Base-by-base conservation (phyloP, 495 filamentous ascomycete species). In the Neurospora africana region DNA sequence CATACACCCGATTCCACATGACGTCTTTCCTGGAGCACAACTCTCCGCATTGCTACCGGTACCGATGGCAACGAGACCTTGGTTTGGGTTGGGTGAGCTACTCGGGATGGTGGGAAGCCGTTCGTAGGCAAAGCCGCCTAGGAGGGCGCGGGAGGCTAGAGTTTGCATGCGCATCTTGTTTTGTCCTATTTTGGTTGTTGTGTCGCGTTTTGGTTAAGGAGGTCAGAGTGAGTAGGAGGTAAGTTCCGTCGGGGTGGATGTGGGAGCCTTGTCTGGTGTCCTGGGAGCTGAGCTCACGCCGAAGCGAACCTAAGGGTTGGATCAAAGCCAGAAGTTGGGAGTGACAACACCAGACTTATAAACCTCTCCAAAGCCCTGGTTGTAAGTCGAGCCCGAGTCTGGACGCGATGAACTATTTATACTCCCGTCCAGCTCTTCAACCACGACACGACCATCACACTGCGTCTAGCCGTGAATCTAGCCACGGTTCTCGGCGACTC, bases 1-100 rank as follows among this genome's bases (percentile, higher is more conserved):
- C 69, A 71, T 71, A 37, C 69, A 71, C 23, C 69, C 69, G 10
- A 10, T 35, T n/a, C 69, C 69, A 21, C 69, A 71, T 4, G 33
- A 11, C 3, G 40, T 41, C 43, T 37, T 23, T 6, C 69, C 69
- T 23, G 65, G 17, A 19, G n/a, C 69, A n/a, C 69, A 71, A 5
- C 33, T 37, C 27, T 43, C 43, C 40, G 69, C 33, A 6, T n/a
- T 37, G 47, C 7, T 44, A n/a, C 23, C 43, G 0, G 39, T 30
- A 9, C 35, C 68, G 27, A 33, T 61, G n/a, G 27, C 30, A 21
- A 33, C 27, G 30, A 58, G 47, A 15, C 47, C 47, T 15, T 58
- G 47, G 23, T 27, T 27, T 15, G 47, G 10, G 23, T 58, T 58
- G 47, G 69, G 23, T 0, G 40, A 23, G 43, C 15, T 71, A 21